Evolutionary conservation across 129 eudicot species (phyloP), one percentile per base, ranked within the genome.

Genomic region (Pulicaria dysenterica): DNA sequence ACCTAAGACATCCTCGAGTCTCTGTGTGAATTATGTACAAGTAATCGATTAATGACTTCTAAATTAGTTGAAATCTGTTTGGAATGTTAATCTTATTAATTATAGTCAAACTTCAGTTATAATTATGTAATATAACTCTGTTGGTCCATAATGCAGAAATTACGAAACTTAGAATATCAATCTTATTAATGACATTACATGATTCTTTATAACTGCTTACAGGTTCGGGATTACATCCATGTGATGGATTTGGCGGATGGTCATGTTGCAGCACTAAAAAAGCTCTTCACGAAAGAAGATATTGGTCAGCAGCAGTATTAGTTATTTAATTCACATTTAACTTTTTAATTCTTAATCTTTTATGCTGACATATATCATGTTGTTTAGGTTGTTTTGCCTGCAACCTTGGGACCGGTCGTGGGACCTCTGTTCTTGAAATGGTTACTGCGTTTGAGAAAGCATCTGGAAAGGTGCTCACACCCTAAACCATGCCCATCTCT

Each of bases 201-300:
- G 59, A 42, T 50, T 62, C 7, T 7, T 40, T 58, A 54, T 42
- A 16, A 17, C 53, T 41, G 58, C 16, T 44, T 12, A 41, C 78
- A 94, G 99, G 83, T 94, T 15, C 78, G 97, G 10, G 99, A 95
- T 73, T 95, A 90, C 83, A 95, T 95, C 82, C 99, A 95, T 76
- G 99, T 95, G 62, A 95, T 95, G 97, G 99, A 95, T 79, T 79
- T 95, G 72, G 97, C 99, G n/a, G 99, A 95, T 79, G 99, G 99
- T 58, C 99, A 95, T 69, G 94, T 95, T 17, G 89, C 84, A 38
- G 99, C 99, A 39, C 81, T 95, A 10, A 82, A 81, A 83, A 95
- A 90, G 88, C 91, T 95, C 76, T 83, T 88, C 54, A 75, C 75
- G 0, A 19, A 82, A 71, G 73, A 90, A 44, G 83, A 84, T 63